phyloP scores from a whole-genome alignment of 2,329 filamentous ascomycete species.

The Phyllosticta ampelicida region DNA sequence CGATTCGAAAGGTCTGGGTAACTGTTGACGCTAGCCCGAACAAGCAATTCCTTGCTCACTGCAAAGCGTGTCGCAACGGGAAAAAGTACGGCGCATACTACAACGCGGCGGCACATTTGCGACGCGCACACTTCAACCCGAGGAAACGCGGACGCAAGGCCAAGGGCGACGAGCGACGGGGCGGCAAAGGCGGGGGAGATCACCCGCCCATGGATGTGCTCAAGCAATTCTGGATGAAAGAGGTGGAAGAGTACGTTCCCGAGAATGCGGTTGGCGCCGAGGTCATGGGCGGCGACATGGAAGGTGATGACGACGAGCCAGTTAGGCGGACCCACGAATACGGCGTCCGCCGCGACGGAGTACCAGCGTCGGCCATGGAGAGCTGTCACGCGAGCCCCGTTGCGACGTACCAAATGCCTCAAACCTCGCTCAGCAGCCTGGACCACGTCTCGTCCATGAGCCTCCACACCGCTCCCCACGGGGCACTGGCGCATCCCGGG shows the following conservation, averaged over 20 bases:
- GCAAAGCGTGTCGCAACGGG: slow-evolving; percentile 66
- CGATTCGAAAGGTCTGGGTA: slow-evolving; percentile 50
- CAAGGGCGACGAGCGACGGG: slow-evolving; percentile 48
- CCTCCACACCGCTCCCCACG: not conserved
- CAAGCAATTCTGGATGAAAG: slow-evolving; percentile 48
- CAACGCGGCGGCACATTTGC: slow-evolving; percentile 84
- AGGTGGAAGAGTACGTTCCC: slow-evolving; percentile 40
- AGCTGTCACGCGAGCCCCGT: not conserved
- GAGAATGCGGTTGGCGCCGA: slow-evolving; percentile 4
- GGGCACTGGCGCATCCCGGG: not conserved
- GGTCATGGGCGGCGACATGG: not conserved
- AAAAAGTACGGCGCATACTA: slow-evolving; percentile 90
- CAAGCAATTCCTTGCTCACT: slow-evolving; percentile 60
- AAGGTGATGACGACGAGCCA: slow-evolving; percentile 9
- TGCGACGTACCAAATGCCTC: slow-evolving; percentile 1
- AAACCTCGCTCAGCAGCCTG: not conserved
- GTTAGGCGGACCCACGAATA: slow-evolving; percentile 4
- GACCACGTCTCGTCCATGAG: not conserved
- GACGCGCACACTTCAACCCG: slow-evolving; percentile 77
- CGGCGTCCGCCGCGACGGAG: slow-evolving; percentile 3
- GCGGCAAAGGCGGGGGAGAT: slow-evolving; percentile 52
- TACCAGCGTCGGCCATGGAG: slow-evolving; percentile 4
- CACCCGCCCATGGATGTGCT: slow-evolving; percentile 49
- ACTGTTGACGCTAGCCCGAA: slow-evolving; percentile 49
- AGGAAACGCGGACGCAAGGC: slow-evolving; percentile 47